Conservation (phyloP, 306 rosid species). For the Elaeagnus macrophylla region DNA sequence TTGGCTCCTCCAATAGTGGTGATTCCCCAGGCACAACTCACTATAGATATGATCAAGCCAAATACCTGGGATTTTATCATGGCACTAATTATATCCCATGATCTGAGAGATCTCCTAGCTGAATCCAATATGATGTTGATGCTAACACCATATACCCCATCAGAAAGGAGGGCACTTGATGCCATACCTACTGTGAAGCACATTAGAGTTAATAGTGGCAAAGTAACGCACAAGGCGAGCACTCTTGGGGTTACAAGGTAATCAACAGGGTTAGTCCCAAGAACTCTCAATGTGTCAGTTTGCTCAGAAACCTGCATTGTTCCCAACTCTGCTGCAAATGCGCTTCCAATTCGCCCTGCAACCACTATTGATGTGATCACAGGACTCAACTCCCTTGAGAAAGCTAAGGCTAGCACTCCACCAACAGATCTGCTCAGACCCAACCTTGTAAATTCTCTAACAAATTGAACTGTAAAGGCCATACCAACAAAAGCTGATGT, state of each 20-base stretch:
- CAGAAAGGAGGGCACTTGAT: slow-evolving; percentile 82
- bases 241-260: slow-evolving; percentile 94
- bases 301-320: slow-evolving; percentile 99
- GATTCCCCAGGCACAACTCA: slow-evolving; percentile 94
- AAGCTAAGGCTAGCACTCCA: slow-evolving; percentile 92
- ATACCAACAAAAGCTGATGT: slow-evolving; percentile 94
- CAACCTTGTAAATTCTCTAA: slow-evolving; percentile 84
- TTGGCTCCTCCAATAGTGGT: slow-evolving; percentile 93
- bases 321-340: slow-evolving; percentile 94
- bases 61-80: slow-evolving; percentile 92
- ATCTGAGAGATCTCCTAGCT: slow-evolving; percentile 62
- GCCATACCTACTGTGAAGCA: slow-evolving; percentile 89
- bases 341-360: slow-evolving; percentile 93
- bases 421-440: slow-evolving; percentile 90
- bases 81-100: slow-evolving; percentile 88
- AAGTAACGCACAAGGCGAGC: slow-evolving; percentile 62
- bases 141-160: slow-evolving; percentile 75
- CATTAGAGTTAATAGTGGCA: slow-evolving; percentile 75
- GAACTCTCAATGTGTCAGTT: slow-evolving; percentile 83
- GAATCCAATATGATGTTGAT: slow-evolving; percentile 89
- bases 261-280: slow-evolving; percentile 83
- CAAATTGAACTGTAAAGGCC: slow-evolving; percentile 94
- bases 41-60: slow-evolving; percentile 81
- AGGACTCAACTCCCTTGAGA: slow-evolving; percentile 93
- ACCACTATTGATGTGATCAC: slow-evolving; percentile 87